Evolutionary conservation across 305 asterid species (phyloP), one percentile per base, ranked within the genome.

Genomic region (Solanum hybrid): DNA sequence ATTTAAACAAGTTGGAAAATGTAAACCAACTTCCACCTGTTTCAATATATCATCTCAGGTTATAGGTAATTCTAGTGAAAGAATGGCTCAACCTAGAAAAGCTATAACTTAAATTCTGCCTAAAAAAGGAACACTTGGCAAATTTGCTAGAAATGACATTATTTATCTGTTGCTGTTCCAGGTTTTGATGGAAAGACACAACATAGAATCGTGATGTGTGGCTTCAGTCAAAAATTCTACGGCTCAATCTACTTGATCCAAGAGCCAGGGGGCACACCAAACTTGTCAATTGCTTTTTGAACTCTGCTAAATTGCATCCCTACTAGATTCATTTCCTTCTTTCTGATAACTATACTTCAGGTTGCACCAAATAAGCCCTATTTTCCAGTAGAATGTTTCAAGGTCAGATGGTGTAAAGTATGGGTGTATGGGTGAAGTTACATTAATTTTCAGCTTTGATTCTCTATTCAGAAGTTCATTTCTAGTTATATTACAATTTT

Each of bases 31-130:
- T 51, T 51, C 16, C 71, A 81, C 38, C 34, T 81, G 37, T 81
- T 42, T 81, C 87, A 82, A 82, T 81, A 42, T 81, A 42, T 81
- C 24, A 27, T 81, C 86, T 81, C 86, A 42, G 86, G 69, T 82
- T 27, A 42, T 29, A 46, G 40, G 60, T 82, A 46, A 46, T 82
- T 82, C 38, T 13, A 29, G 29, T 42, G 71, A 82, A 29, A 82
- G 73, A 84, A 84, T 84, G 73, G 32, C 75, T 51, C 72, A 51
- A 84, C 29, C 87, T 29, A 51, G 73, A 84, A 46, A n/a, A 81
- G 29, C 56, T 81, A 64, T 16, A 24, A 27, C 60, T 14, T 42
- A 78, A 78, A 36, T 42, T 42, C 71, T 46, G 37, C 71, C 86
- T 27, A 8, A 8, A 42, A 42, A 42, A 42, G 71, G 2, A 81